Base-by-base conservation (phyloP, 2,329 filamentous ascomycete species). In the Tolypocladium sp. region DNA sequence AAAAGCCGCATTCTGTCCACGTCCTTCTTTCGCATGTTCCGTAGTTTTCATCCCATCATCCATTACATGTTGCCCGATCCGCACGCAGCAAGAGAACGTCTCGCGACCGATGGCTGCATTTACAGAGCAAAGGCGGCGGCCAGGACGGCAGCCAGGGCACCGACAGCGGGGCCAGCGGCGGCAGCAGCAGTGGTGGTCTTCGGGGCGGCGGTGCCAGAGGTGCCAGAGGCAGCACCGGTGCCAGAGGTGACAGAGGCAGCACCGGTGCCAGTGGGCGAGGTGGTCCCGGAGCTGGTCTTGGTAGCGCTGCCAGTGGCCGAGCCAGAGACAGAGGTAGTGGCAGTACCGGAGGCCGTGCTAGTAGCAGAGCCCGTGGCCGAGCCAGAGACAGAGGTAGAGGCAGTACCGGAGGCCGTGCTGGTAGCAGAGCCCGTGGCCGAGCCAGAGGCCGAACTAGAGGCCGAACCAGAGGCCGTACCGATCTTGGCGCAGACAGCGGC, bases 81-180 rank as follows among this genome's bases (percentile, higher is more conserved):
- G n/a, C 25, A 17, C 20, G 33, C 22, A 44, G 22, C 22, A 35
- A 20, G 20, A 30, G 4, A 30, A 10, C 15, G 10, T 52, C 10
- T 12, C 13, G 6, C 20, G 17, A 35, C 12, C 20, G 30, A 22
- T 7, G 20, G 20, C 4, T 5, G 30, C 33, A 30, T 57, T 68
- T 71, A 74, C 65, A 74, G 64, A 63, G 71, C 72, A 58, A 72
- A 38, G 40, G 63, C 67, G 37, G 68, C 69, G 37, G 69, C 71
- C 42, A 72, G 27, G 20, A 71, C 58, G 51, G 71, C 71, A 22
- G 71, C 66, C 10, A 73, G 37, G 12, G 66, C 63, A 27, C 69
- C 70, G n/a, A 64, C 63, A 42, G 64, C 67, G 41, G 68, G 69
- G 46, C 61, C 70, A 22, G 62, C 62, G n/a, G 62, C 46, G n/a